Conservation (phyloP, 2,329 filamentous ascomycete genomes). For the Aspergillus nomiae region DNA sequence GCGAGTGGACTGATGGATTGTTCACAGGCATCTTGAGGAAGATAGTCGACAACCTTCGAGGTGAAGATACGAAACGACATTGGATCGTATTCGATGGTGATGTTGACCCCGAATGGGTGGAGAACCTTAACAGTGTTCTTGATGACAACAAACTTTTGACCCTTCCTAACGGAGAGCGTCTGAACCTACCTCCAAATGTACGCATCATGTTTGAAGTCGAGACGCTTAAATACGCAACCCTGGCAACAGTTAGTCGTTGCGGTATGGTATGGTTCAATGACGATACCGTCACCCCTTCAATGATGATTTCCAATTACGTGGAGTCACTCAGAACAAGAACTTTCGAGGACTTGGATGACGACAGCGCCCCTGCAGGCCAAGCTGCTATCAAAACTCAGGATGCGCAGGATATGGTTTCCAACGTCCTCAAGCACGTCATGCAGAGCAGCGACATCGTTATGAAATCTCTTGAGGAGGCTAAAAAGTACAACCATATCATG, state of each 20-base stretch:
- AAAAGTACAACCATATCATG: slow-evolving; percentile 92
- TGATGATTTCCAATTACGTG: slow-evolving; percentile 93
- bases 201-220: slow-evolving; percentile 99
- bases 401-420: slow-evolving; percentile 77
- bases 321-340: slow-evolving; percentile 77
- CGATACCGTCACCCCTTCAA: slow-evolving; percentile 87
- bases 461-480: slow-evolving; percentile 74
- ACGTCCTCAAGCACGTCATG: slow-evolving; percentile 74
- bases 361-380: slow-evolving; percentile 74
- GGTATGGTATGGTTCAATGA: slow-evolving; percentile 99
- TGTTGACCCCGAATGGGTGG: slow-evolving; percentile 98
- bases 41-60: slow-evolving; percentile 97
- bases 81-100: slow-evolving; percentile 99
- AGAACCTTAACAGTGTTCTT: slow-evolving; percentile 98
- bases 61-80: slow-evolving; percentile 93
- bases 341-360: slow-evolving; percentile 95
- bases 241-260: slow-evolving; percentile 98
- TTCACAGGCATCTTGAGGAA: slow-evolving; percentile 98
- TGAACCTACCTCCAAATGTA: slow-evolving; percentile 91
- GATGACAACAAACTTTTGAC: slow-evolving; percentile 99
- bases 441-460: slow-evolving; percentile 78
- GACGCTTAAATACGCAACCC: slow-evolving; percentile 92
- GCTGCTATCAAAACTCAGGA: slow-evolving; percentile 76
- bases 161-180: slow-evolving; percentile 93
- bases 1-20: slow-evolving; percentile 97